Conservation (phyloP, 495 filamentous ascomycete genomes). For the Penicillium odoratum region DNA sequence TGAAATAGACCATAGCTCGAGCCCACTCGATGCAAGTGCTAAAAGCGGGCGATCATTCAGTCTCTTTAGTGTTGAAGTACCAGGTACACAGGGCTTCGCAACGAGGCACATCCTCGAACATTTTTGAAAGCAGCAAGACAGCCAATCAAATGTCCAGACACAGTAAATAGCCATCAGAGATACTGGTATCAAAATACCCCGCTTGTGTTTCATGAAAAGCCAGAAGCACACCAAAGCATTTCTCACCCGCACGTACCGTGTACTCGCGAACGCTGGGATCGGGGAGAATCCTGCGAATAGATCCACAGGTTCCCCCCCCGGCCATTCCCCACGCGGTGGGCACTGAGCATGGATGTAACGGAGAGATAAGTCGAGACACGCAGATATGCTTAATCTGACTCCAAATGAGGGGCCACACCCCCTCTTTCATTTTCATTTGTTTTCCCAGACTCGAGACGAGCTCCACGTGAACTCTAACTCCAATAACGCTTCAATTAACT, state of each 20-base stretch:
- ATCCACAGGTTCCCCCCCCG: slow-evolving; percentile 22
- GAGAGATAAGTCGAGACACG: slow-evolving; percentile 28
- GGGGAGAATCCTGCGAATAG: slow-evolving; percentile 26
- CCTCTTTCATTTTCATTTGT: slow-evolving; percentile 2
- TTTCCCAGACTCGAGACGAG: slow-evolving; percentile 7
- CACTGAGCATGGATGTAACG: slow-evolving; percentile 36
- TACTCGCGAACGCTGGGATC: slow-evolving; percentile 25
- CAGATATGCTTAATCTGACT: slow-evolving; percentile 39
- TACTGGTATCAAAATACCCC: neutral
- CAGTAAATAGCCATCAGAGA: neutral
- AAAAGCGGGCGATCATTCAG: slow-evolving; percentile 4
- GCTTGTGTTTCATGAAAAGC: neutral
- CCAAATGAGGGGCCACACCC: slow-evolving; percentile 22
- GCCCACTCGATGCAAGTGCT: slow-evolving; percentile 7
- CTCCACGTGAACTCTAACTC: slow-evolving; percentile 16
- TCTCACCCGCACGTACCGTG: slow-evolving; percentile 11
- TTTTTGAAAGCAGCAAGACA: neutral
- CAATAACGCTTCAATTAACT: slow-evolving; percentile 5
- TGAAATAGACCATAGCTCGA: neutral
- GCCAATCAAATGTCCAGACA: neutral
- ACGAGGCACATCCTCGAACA: neutral
- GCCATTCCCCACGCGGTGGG: slow-evolving; percentile 29
- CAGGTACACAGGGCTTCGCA: neutral
- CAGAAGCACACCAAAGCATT: neutral
- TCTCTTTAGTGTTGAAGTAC: neutral